phyloP scores from a whole-genome alignment of 2,329 filamentous ascomycete species.

The Ceratocystis lukuohia region DNA sequence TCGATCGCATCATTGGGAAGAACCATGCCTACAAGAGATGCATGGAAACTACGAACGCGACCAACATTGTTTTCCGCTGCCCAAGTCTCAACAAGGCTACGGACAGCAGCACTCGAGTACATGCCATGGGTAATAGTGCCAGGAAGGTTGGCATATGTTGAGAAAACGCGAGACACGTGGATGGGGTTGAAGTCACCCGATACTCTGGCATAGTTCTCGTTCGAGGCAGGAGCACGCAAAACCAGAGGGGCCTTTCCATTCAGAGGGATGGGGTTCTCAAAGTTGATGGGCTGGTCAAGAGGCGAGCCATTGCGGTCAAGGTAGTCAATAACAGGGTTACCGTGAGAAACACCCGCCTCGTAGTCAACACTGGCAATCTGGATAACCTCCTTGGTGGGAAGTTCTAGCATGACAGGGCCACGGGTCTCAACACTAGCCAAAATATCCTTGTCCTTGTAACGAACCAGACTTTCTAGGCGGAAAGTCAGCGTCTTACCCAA shows the following conservation, averaged over 20 bases:
- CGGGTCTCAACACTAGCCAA: conserved; percentile 86
- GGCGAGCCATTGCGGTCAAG: conserved; percentile 80
- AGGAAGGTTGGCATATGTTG: conserved; percentile 85
- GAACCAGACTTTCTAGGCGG: conserved; percentile 80
- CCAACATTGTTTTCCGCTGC: conserved; percentile 97
- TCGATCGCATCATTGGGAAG: conserved; percentile 90
- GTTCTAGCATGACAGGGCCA: conserved; percentile 82
- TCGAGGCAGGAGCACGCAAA: conserved; percentile 83
- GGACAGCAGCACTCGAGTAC: conserved; percentile 95
- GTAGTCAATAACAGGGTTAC: conserved; percentile 95
- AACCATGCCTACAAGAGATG: conserved; percentile 95
- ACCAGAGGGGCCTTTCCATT: conserved; percentile 82
- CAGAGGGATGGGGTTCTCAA: conserved; percentile 92
- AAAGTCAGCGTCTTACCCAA: conserved; percentile 90
- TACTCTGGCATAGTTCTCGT: conserved; percentile 94
- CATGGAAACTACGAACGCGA: conserved; percentile 93
- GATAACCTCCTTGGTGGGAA: conserved; percentile 93
- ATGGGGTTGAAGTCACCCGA: conserved; percentile 99
- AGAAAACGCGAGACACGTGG: conserved; percentile 93
- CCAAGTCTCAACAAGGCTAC: conserved; percentile 95
- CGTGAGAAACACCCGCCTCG: conserved; percentile 77
- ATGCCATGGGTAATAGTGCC: conserved; percentile 98
- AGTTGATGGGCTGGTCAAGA: conserved; percentile 91
- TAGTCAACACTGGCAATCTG: conserved; percentile 97
- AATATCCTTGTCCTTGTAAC: conserved; percentile 87